These are phyloP conservation scores for Penicillium canescens DNA, from an alignment of 495 filamentous ascomycete species.

Conservation along the genomic window DNA sequence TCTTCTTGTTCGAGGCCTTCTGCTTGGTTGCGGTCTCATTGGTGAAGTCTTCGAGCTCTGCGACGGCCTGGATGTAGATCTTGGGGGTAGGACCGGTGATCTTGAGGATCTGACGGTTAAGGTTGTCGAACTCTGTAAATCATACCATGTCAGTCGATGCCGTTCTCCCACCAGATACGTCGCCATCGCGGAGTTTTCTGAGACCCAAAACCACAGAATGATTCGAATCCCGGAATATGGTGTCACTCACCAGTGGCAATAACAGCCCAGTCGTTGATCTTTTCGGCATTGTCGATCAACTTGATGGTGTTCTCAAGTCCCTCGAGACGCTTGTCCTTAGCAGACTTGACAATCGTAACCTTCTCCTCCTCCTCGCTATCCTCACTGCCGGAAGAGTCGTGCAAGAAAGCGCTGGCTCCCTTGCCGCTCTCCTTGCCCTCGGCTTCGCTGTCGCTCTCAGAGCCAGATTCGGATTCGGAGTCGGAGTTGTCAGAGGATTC, in stretches of 20 bases:
- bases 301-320: constrained; percentile 88
- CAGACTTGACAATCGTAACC: constrained; percentile 86
- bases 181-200: no score
- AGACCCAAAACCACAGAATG: no score
- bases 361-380: constrained; percentile 81
- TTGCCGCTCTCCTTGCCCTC: constrained; percentile 62
- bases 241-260: constrained; percentile 76
- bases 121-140: constrained; percentile 85
- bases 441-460: constrained; percentile 60
- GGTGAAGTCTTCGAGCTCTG: constrained; percentile 94
- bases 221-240: no score
- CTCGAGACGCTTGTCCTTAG: constrained; percentile 94
- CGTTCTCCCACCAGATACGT: neutral
- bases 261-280: constrained; percentile 95
- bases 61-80: constrained; percentile 86
- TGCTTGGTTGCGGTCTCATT: constrained; percentile 92
- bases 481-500: constrained; percentile 66
- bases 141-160: constrained; percentile 17
- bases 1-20: constrained; percentile 95
- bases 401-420: constrained; percentile 79
- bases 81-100: constrained; percentile 78
- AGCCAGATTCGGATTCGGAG: constrained; percentile 15
- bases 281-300: constrained; percentile 91
- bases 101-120: constrained; percentile 86
- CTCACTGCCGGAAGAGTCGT: constrained; percentile 73